A percentile compares a stretch with the other conserved stretches of the same genome.
These are phyloP conservation scores for Curvularia spicifera DNA, from an alignment of 2,329 filamentous ascomycete species.

Conservation along the genomic window DNA sequence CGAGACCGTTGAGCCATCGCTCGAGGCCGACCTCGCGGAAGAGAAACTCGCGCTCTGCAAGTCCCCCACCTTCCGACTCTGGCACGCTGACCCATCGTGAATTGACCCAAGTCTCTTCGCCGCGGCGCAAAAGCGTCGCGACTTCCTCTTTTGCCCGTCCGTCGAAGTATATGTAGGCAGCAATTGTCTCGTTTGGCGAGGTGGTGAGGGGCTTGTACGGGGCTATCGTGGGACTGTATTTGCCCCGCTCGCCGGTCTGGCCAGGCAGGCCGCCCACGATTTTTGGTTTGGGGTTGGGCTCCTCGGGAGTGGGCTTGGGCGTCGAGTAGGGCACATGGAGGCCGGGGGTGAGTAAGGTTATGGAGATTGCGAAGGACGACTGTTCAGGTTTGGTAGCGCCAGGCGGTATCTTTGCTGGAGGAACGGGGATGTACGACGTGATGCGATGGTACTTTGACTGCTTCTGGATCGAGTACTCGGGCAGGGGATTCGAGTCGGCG, in stretches of 20 bases:
- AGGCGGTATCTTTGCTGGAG: constrained; percentile 76
- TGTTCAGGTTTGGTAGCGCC: constrained; percentile 80
- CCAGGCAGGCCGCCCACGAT: constrained; percentile 75
- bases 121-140: constrained; percentile 85
- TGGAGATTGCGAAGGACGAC: constrained; percentile 96
- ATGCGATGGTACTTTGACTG: constrained; percentile 90
- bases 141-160: constrained; percentile 95
- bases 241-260: constrained; percentile 58
- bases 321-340: constrained; percentile 91
- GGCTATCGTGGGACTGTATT: constrained; percentile 65
- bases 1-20: constrained; percentile 93
- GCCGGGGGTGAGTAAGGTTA: constrained; percentile 88
- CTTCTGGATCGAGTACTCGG: constrained; percentile 94
- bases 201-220: constrained; percentile 93
- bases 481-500: constrained; percentile 76
- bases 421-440: constrained; percentile 96
- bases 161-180: constrained; percentile 99
- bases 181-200: constrained; percentile 94
- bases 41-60: constrained; percentile 94
- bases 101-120: constrained; percentile 99
- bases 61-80: constrained; percentile 85
- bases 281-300: constrained; percentile 82
- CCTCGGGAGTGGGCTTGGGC: constrained; percentile 76
- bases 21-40: constrained; percentile 97
- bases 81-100: constrained; percentile 97